Evolutionary conservation across 2,329 filamentous ascomycete genomes (phyloP).

Genomic region (Xylariaceae sp.): DNA sequence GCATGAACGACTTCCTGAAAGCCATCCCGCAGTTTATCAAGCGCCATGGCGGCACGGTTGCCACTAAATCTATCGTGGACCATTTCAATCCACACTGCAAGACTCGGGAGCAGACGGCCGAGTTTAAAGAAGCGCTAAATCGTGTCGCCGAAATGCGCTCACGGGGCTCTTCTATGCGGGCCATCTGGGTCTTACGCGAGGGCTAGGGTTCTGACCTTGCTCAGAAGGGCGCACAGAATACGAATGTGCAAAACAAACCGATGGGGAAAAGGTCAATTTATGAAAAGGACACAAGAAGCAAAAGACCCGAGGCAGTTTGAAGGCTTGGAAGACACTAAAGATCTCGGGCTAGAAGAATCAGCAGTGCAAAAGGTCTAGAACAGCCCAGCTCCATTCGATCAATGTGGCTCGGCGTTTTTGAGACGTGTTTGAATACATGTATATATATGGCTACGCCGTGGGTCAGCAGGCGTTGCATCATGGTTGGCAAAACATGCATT

Average conservation of each 20-base stretch:
- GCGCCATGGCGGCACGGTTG: constrained; percentile 76
- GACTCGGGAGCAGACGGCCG: constrained; percentile 69
- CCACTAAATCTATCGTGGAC: constrained; percentile 85
- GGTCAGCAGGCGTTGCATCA: background rate
- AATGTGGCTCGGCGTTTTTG: too few species aligned
- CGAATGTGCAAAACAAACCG: background rate
- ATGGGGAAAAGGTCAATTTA: too few species aligned
- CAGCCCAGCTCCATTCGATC: too few species aligned
- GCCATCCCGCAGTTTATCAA: constrained; percentile 78
- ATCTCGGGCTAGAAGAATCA: background rate
- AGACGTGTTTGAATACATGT: background rate
- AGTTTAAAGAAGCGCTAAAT: constrained; percentile 83
- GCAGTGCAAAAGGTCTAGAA: background rate
- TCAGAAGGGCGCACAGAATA: background rate
- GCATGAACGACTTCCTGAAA: constrained; percentile 44
- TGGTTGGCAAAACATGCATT: too few species aligned
- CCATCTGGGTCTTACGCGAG: constrained; percentile 56
- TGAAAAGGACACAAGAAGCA: background rate
- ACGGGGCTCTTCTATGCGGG: constrained; percentile 57
- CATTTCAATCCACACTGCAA: constrained; percentile 85
- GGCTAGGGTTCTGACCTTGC: constrained; percentile 6
- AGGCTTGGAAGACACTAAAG: too few species aligned
- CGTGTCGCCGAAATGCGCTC: constrained; percentile 75
- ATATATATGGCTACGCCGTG: background rate
- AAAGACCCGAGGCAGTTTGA: background rate